Base-by-base conservation (phyloP, 345 rosid species). In the Lepidium africanum region DNA sequence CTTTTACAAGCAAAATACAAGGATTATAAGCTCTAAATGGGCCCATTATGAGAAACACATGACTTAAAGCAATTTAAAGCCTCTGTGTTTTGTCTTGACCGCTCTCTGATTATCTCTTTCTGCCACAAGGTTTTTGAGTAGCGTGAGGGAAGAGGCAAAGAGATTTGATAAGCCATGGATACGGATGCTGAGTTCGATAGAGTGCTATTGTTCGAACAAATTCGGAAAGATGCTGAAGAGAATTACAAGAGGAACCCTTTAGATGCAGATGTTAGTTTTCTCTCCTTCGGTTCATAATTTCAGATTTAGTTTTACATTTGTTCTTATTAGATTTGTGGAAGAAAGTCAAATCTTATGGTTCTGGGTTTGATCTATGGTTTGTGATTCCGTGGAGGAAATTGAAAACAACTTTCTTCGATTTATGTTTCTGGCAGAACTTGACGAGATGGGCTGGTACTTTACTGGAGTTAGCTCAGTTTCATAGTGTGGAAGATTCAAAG, bases 401-500 rank as follows among this genome's bases (percentile, higher is more conserved):
- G 41, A 13, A 32, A n/a, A 10, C 12, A 5, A 11, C 32, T 9
- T 21, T 1, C 12, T 57, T 47, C 30, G 2, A 41, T n/a, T 59
- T 40, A 27, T 50, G 4, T 12, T 61, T 10, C 37, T 38, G 39
- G 46, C 74, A 93, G 98, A 93, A 93, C 70, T 70, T 93, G 65
- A 85, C 88, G 17, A 84, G 84, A 71, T 93, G 98, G 98, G 96
- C 85, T 50, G 94, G 96, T 39, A 79, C 89, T 67, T 59, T 93
- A 69, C 55, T 93, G 67, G 98, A 93, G 81, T 60, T 90, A 83
- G 85, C 96, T 62, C 98, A 88, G 87, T 90, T 88, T 80, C 96
- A 87, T 70, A 79, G 43, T 38, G 46, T 76, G 60, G 25, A 78
- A 7, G 96, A 90, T 66, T 71, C 97, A 2, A 91, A 88, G 79